Conservation (phyloP, 202 grass and related monocot species). For the Bolboschoenoplectus hybrid region DNA sequence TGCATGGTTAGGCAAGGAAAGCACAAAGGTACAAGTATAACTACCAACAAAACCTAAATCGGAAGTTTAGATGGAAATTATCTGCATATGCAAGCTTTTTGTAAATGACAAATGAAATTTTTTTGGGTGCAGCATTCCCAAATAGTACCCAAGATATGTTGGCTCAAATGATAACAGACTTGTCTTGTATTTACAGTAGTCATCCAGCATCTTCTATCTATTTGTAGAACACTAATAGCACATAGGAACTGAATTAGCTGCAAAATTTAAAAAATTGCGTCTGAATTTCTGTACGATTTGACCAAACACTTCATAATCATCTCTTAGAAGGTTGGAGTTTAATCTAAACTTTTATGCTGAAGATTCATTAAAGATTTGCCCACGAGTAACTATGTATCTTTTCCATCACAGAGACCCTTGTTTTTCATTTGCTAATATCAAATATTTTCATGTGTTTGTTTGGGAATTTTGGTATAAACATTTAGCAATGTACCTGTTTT, state of each 20-base stretch:
- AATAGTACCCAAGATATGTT: background rate
- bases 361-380: conserved; percentile 13
- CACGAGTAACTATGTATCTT: conserved; percentile 8
- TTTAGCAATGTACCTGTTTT: background rate
- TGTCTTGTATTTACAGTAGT: background rate
- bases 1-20: conserved; percentile 69
- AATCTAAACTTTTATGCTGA: background rate
- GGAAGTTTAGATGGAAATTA: background rate
- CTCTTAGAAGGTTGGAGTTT: background rate
- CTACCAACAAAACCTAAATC: background rate
- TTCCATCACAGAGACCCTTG: background rate
- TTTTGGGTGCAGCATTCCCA: background rate
- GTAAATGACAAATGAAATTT: background rate
- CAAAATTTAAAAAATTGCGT: background rate
- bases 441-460: background rate
- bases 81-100: background rate
- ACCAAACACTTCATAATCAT: background rate
- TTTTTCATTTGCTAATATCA: conserved; percentile 12
- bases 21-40: conserved; percentile 57
- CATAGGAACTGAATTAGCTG: background rate
- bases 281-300: background rate
- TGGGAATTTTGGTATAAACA: background rate
- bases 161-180: background rate
- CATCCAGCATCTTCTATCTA: background rate
- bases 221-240: background rate